Base-by-base conservation (phyloP, 2,329 filamentous ascomycete genomes). In the Ascochyta fabae region DNA sequence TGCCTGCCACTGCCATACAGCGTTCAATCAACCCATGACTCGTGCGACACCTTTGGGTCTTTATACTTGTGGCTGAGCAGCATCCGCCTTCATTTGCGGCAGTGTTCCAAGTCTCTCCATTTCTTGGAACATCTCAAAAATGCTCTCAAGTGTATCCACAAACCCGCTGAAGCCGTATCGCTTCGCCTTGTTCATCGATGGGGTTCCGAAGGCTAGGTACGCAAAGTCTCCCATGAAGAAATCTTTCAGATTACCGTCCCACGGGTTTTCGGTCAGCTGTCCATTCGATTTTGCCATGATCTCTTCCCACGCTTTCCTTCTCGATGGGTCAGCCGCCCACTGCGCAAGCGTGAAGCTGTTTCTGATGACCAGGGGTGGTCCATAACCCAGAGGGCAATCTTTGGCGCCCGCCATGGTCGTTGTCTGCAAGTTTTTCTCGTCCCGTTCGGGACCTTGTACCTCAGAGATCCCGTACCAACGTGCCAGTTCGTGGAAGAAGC, bases 51-150 rank as follows among this genome's bases (percentile, higher is more conserved):
- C 27, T 9, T 29, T 9, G 10, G 9, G 27, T 29, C 19, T 29
- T 26, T 41, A 55, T 3, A 58, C 16, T n/a, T 54, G 33, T 24
- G 50, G 52, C 23, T 35, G 52, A 13, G 49, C 44, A 36, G 55
- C 31, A 49, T 58, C 42, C 9, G 56, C 50, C 19, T 56, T 50
- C 50, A 61, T 61, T 2, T 33, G 53, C 8, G 47, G 58, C 26
- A 61, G 33, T 7, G 51, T 44, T 7, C 50, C 53, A 6, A 63
- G 39, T 41, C 44, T 50, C 13, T 33, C 50, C 56, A 61, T 53
- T 29, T 63, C 55, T 35, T 57, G 58, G 13, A 39, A 63, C 39
- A 57, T 61, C 48, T 61, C 53, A 38, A 63, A 59, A 0, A 61
- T 33, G 34, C 56, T 53, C 41, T 61, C 56, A 1, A 61, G 38